Evolutionary conservation across 2,329 filamentous ascomycete species (phyloP).

Genomic region (Exophiala aquamarina): DNA sequence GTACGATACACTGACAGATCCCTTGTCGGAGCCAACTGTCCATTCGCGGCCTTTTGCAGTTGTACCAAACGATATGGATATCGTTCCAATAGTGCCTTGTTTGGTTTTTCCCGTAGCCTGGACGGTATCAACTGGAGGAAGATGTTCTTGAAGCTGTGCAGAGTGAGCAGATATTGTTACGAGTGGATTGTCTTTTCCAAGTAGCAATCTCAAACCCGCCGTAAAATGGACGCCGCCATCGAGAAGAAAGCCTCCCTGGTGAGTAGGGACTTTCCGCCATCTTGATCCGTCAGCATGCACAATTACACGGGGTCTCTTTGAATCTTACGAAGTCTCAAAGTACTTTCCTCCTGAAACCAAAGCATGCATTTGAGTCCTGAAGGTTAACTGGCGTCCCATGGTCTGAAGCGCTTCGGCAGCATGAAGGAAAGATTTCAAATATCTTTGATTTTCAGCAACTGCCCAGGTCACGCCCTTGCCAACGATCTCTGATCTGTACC

Average conservation of each 20-base stretch:
- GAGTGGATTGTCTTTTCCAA: conserved; percentile 45
- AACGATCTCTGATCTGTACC: conserved; percentile 48
- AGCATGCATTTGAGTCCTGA: conserved; percentile 48
- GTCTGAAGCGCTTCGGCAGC: conserved; percentile 46
- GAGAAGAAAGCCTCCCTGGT: conserved; percentile 61
- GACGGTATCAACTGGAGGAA: conserved; percentile 58
- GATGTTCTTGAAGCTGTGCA: conserved; percentile 48
- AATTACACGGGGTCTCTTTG: background rate
- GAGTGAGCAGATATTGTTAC: conserved; percentile 51
- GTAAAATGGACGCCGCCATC: conserved; percentile 60
- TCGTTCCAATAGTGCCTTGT: conserved; percentile 50
- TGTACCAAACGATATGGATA: conserved; percentile 55
- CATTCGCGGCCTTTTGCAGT: conserved; percentile 50
- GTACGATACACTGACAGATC: conserved; percentile 46
- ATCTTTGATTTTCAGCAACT: conserved; percentile 61
- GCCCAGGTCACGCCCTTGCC: conserved; percentile 42
- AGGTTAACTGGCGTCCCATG: conserved; percentile 51
- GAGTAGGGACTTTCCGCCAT: conserved; percentile 57
- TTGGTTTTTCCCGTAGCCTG: conserved; percentile 51
- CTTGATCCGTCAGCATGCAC: conserved; percentile 42
- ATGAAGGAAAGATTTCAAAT: conserved; percentile 47
- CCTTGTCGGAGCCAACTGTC: conserved; percentile 52
- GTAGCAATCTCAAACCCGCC: conserved; percentile 51
- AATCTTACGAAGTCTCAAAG: conserved; percentile 39
- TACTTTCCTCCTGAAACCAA: conserved; percentile 56